Base-by-base conservation (phyloP, 1,284 basidiomycete species). In the Sutorius eximius region DNA sequence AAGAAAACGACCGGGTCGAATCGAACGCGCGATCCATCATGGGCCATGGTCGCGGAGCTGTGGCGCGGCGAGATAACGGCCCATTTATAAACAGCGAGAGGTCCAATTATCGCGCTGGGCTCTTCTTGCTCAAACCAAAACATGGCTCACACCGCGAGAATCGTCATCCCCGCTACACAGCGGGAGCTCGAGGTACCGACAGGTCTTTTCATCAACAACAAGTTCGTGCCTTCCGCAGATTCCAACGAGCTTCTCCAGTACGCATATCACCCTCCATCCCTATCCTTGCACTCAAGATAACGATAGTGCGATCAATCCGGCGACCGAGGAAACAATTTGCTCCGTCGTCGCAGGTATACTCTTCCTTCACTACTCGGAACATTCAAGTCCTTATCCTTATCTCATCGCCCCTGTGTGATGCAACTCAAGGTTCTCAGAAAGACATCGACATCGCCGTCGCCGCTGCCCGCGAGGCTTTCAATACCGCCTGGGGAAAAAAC, bases 131-230 rank as follows among this genome's bases (percentile, higher is more conserved):
- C 34, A n/a, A 43, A 73, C 57, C 56, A n/a, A 43, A 73, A 57
- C 56, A 83, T 83, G 81, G 64, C 77, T 43, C 71, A 69, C 53
- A 58, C 64, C 49, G 69, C 66, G 48, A 69, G 64, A 40, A 59
- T 83, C 36, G 60, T 66, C 45, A 60, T 82, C 51, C 69, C 74
- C n/a, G 60, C 68, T 40, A 66, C 74, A 12, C 69, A 79, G 57
- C 83, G 80, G 68, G 75, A 76, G 64, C 74, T 92, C 53, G 75
- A 76, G 32, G 77, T 93, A 33, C 86, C 85, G 16, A 92, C 90
- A 5, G 93, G 92, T 33, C 81, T 96, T 41, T 96, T 95, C 78
- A 96, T 97, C 73, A 87, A 93, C 78, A 93, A 93, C 71, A 78
- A 91, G 67, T 95, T 92, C 62, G 88, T 93, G 30, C 69, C 80